Conservation (phyloP, 2,329 filamentous ascomycete species). For the Epichloe amarillans region DNA sequence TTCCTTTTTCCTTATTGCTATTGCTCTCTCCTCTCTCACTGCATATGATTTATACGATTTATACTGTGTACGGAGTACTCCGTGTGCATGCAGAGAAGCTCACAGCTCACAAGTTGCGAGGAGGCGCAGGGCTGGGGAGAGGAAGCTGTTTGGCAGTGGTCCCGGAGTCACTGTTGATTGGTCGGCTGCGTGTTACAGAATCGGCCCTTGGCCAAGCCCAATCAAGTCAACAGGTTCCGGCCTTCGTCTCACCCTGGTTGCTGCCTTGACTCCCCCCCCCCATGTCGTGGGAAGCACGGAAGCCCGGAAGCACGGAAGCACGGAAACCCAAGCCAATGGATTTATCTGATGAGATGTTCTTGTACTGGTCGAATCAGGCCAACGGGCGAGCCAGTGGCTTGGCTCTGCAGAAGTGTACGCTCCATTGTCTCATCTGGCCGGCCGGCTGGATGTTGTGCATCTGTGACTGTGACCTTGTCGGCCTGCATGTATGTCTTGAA, state of each 20-base stretch:
- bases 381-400: background rate
- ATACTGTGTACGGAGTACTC: background rate
- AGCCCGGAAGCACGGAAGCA: background rate
- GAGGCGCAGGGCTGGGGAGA: background rate
- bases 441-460: background rate
- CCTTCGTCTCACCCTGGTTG: background rate
- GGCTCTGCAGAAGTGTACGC: background rate
- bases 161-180: background rate
- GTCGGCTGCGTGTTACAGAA: background rate
- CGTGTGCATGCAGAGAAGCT: background rate
- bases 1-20: background rate
- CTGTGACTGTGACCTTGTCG: background rate
- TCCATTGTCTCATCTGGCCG: too few species aligned
- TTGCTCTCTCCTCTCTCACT: background rate
- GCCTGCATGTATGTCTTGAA: background rate
- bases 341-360: background rate
- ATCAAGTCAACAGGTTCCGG: background rate
- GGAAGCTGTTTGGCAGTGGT: background rate
- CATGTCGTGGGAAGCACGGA: background rate
- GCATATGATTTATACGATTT: background rate
- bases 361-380: background rate
- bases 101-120: background rate
- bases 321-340: background rate
- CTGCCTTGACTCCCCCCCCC: constrained; percentile 1
- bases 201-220: background rate